Base-by-base conservation (phyloP, 192 early-diverging fungal genomes). In the Chytriomyces confervae region DNA sequence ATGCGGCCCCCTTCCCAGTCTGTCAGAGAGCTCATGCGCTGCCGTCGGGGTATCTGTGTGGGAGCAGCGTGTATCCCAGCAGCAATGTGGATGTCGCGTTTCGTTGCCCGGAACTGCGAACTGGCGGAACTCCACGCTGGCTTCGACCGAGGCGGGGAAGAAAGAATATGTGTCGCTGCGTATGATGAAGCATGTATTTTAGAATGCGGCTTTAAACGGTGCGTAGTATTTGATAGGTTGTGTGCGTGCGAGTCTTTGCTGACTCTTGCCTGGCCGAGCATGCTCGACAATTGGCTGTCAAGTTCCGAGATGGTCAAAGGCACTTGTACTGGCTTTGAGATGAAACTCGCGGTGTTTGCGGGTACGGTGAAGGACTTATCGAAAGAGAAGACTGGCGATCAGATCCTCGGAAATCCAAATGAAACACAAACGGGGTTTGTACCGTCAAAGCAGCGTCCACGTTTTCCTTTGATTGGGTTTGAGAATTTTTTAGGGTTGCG, bases 231-330 rank as follows among this genome's bases (percentile, higher is more conserved):
- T 36, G 36, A 36, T 1, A 2, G 2, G 36, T 36, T 36, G 36
- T 36, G 36, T 36, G 36, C 4, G 36, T 36, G 36, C 36, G 4
- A 36, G 6, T 74, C 74, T 44, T 66, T 64, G 10, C 63, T 66
- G n/a, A 53, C 36, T 49, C 74, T 23, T 7, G 64, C 74, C 47
- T 49, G 8, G 6, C 74, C 74, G 5, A 76, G 50, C 74, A 76
- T 76, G 51, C 48, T 76, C 16, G 74, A 76, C 7, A 76, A 29
- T 43, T 76, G 43, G 7, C n/a, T 50, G 46, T 76, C 74, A 29
- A 76, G 74, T 44, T 76, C 74, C 23, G 20, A 29, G 16, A 76
- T 64, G 23, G 74, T 66, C 6, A 46, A 64, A 29, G 74, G 63
- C 27, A 51, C 13, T n/a, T 9, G 18, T 3, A 45, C 10, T 64